Percentiles rank a stretch among this genome's conserved stretches.
Conservation (phyloP, 1,284 basidiomycete species). For the Stygiomarasmius scandens region DNA sequence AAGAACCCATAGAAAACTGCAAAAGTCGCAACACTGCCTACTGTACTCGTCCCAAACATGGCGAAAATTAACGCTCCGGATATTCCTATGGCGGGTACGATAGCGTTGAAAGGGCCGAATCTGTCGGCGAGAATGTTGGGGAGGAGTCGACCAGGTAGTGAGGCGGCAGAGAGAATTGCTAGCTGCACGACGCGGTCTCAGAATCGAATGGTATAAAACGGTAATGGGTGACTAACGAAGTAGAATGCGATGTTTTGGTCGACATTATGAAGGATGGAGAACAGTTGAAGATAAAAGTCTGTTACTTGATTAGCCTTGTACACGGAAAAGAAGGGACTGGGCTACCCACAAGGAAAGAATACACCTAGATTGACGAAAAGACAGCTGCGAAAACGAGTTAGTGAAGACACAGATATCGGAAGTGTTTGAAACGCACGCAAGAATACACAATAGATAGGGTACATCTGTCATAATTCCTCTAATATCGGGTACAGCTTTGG, state of each 20-base stretch:
- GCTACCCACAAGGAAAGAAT: slow-evolving; percentile 16
- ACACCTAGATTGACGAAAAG: slow-evolving; percentile 9
- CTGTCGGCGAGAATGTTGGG: slow-evolving; percentile 22
- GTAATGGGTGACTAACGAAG: slow-evolving; percentile 18
- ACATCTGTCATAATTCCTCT: background rate
- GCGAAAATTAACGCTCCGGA: slow-evolving; percentile 33
- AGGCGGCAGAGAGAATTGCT: slow-evolving; percentile 32
- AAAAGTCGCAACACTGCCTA: slow-evolving; percentile 32
- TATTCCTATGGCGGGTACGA: slow-evolving; percentile 23
- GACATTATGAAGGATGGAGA: slow-evolving; percentile 19
- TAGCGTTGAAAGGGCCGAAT: slow-evolving; percentile 30
- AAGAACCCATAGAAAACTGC: slow-evolving; percentile 42
- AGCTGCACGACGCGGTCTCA: slow-evolving; percentile 25
- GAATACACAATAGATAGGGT: background rate
- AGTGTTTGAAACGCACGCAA: slow-evolving; percentile 14
- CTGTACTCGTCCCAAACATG: slow-evolving; percentile 32
- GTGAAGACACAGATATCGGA: background rate
- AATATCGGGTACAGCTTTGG: background rate
- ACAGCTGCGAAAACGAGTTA: too few species aligned
- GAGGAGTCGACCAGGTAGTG: slow-evolving; percentile 30
- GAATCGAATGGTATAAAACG: too few species aligned
- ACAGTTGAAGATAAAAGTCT: slow-evolving; percentile 29
- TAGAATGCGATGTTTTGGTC: slow-evolving; percentile 28
- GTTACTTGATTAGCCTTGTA: background rate
- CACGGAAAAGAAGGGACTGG: background rate